These are phyloP conservation scores for Wickerhamomyces kurtzmanii DNA, from an alignment of 805 yeast species.

Conservation along the genomic window DNA sequence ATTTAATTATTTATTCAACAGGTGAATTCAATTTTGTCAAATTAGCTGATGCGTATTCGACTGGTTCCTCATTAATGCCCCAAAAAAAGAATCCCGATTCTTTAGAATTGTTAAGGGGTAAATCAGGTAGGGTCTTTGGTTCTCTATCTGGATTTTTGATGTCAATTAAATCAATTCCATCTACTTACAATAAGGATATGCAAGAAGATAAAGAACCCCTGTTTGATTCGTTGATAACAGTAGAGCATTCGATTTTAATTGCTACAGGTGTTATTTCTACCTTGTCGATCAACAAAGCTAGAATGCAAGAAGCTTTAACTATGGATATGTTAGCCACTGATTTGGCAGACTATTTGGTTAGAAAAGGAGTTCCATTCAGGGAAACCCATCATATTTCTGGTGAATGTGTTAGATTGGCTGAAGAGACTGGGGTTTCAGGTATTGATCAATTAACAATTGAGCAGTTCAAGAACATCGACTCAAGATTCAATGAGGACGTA, in stretches of 20 bases:
- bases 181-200: conserved; percentile 95
- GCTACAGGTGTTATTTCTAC: conserved; percentile 97
- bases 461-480: conserved; percentile 74
- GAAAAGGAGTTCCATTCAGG: conserved; percentile 98
- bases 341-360: conserved; percentile 92
- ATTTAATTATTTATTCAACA: conserved; percentile 88
- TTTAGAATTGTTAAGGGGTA: conserved; percentile 89
- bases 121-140: conserved; percentile 96
- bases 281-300: conserved; percentile 55
- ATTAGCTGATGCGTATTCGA: conserved; percentile 95
- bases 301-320: conserved; percentile 82
- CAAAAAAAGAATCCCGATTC: conserved; percentile 99
- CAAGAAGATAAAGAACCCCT: conserved; percentile 99
- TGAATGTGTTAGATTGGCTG: conserved; percentile 90
- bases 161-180: conserved; percentile 95
- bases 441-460: conserved; percentile 75
- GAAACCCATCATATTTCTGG: conserved; percentile 99
- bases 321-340: conserved; percentile 99
- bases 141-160: conserved; percentile 90
- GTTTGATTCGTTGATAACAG: conserved; percentile 82
- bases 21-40: conserved; percentile 95
- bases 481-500: conserved; percentile 75
- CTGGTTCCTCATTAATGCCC: conserved; percentile 98
- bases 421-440: conserved; percentile 65
- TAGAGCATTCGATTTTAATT: conserved; percentile 86